Evolutionary conservation across 768 basidiomycete species (phyloP), one percentile per base, ranked within the genome.

Genomic region (Suillus discolor): DNA sequence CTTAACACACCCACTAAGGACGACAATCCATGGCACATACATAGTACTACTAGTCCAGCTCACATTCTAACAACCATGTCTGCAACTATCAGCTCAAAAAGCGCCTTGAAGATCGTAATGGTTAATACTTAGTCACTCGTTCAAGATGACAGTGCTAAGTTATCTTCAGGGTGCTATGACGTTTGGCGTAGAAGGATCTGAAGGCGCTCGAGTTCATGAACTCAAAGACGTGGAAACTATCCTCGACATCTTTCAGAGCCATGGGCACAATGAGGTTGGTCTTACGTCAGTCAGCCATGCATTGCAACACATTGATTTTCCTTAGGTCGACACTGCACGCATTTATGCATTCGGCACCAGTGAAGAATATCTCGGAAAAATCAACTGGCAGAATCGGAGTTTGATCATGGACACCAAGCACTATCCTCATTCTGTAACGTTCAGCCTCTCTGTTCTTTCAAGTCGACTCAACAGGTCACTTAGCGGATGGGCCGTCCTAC

Each of bases 351-450:
- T 69, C 1, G 76, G 78, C 3, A 79, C 79, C 6, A 72, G 69
- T 53, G 78, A 79, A 67, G 71, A 79, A 62, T 73, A 72, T 67
- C 79, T 89, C n/a, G 87, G 84, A 7, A 77, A 84, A 74, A 78
- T 83, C 62, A 76, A 81, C 65, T 84, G 84, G 78, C 77, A 83
- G 65, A 74, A 75, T 53, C 80, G 84, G 42, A 86, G 85, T 0
- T 71, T 89, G 31, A 80, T 81, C 64, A 75, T 89, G 51, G 86
- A 88, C 51, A 89, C 87, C 0, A 90, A 90, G 72, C 81, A 87
- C 20, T 82, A 81, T 66, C 87, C 87, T 0, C 71, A 66, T 53
- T 62, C 66, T 12, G 78, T 79, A 44, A 64, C 69, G 28, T 55
- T 47, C 62, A 31, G 36, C 38, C 12, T 16, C 49, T 11, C 9